phyloP scores from a whole-genome alignment of 306 rosid species.

The Quercus robur region DNA sequence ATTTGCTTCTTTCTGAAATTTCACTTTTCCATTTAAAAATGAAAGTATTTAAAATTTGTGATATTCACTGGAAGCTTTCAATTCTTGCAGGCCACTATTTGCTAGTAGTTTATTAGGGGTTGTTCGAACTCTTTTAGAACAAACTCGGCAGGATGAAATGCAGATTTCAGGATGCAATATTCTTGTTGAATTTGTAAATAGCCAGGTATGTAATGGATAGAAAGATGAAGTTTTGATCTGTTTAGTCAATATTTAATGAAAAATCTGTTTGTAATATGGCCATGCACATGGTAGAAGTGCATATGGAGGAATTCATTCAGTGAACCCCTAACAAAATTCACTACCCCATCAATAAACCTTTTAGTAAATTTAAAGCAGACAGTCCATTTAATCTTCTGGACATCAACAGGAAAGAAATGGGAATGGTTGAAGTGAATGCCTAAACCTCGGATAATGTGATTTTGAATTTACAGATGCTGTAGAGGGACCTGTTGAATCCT shows the following conservation, averaged over 20 bases:
- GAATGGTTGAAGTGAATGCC: slow-evolving; percentile 14
- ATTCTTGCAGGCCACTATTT: slow-evolving; percentile 76
- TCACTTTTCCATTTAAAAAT: neutral
- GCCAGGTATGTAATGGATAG: slow-evolving; percentile 63
- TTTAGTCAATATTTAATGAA: neutral
- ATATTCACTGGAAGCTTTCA: slow-evolving; percentile 18
- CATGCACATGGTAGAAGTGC: slow-evolving; percentile 16
- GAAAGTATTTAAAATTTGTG: neutral
- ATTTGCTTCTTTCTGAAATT: neutral
- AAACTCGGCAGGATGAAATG: slow-evolving; percentile 66
- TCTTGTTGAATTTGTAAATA: slow-evolving; percentile 60
- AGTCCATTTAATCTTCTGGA: slow-evolving; percentile 6
- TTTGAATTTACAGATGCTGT: neutral
- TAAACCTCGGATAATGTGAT: neutral
- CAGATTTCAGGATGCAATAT: slow-evolving; percentile 74
- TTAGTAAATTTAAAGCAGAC: neutral
- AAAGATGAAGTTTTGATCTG: slow-evolving; percentile 20
- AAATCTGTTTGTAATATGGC: slow-evolving; percentile 9
- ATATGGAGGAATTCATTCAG: neutral
- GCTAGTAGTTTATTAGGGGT: slow-evolving; percentile 76
- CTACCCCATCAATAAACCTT: neutral
- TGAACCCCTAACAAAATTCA: neutral
- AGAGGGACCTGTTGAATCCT: neutral
- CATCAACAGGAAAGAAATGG: slow-evolving; percentile 14
- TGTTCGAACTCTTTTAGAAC: slow-evolving; percentile 78